These are phyloP conservation scores for Cetradonia linearis DNA, from an alignment of 495 filamentous ascomycete species.

Conservation along the genomic window DNA sequence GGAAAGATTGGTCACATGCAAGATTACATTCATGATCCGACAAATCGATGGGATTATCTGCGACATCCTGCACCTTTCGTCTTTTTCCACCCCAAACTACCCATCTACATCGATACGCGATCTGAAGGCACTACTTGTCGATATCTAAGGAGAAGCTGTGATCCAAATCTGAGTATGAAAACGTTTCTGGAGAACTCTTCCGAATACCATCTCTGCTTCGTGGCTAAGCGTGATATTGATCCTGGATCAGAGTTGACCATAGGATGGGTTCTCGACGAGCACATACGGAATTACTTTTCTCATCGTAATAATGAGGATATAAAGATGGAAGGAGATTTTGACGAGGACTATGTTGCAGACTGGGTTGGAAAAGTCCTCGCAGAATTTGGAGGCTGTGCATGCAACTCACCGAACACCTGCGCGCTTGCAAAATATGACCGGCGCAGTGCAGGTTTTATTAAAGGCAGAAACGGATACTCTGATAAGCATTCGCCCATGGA, in stretches of 20 bases:
- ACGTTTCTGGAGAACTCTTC: slow-evolving; percentile 64
- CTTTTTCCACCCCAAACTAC: slow-evolving; percentile 69
- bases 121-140: slow-evolving; percentile 73
- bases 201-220: slow-evolving; percentile 81
- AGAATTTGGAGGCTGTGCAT: slow-evolving; percentile 84
- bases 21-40: slow-evolving; percentile 60
- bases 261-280: slow-evolving; percentile 52
- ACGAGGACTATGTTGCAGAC: slow-evolving; percentile 37
- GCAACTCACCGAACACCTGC: slow-evolving; percentile 52
- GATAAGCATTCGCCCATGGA: slow-evolving; percentile 55
- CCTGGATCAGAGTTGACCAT: slow-evolving; percentile 54
- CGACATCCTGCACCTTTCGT: slow-evolving; percentile 77
- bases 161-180: slow-evolving; percentile 70
- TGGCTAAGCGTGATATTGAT: slow-evolving; percentile 63
- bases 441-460: slow-evolving; percentile 46
- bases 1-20: slow-evolving; percentile 73
- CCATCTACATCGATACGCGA: slow-evolving; percentile 85
- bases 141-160: slow-evolving; percentile 80
- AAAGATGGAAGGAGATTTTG: slow-evolving; percentile 37
- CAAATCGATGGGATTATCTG: slow-evolving; percentile 65
- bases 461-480: slow-evolving; percentile 44
- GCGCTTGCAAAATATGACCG: slow-evolving; percentile 65
- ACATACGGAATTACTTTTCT: slow-evolving; percentile 32
- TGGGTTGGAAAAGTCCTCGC: slow-evolving; percentile 68
- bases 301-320: slow-evolving; percentile 35